phyloP scores from a whole-genome alignment of 495 filamentous ascomycete genomes.

The Lichenothelia convexa region DNA sequence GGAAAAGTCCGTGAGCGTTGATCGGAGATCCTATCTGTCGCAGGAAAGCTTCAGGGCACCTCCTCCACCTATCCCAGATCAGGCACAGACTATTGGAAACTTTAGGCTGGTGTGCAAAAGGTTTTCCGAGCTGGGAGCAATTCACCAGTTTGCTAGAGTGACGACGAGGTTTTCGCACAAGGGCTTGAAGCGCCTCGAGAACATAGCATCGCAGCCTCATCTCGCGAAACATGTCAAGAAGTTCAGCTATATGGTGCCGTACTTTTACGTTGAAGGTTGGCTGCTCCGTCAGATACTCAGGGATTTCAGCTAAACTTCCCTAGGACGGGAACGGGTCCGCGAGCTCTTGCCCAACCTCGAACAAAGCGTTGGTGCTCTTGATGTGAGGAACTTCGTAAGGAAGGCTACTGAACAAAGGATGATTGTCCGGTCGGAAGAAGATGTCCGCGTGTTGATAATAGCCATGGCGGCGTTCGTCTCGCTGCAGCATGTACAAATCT shows the following conservation, averaged over 20 bases:
- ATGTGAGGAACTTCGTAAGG: constrained; percentile 20
- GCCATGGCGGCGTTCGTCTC: constrained; percentile 39
- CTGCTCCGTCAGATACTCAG: neutral
- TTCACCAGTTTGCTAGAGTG: constrained; percentile 41
- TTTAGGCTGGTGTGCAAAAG: constrained; percentile 42
- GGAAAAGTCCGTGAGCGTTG: constrained; percentile 26
- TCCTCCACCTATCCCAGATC: constrained; percentile 22
- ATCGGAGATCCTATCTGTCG: constrained; percentile 32
- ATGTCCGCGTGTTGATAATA: constrained; percentile 29
- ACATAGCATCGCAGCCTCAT: constrained; percentile 28
- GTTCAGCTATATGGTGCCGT: constrained; percentile 56
- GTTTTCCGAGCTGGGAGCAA: constrained; percentile 42
- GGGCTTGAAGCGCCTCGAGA: constrained; percentile 38
- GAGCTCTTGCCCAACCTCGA: constrained; percentile 15
- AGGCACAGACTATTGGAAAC: constrained; percentile 25
- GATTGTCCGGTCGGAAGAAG: constrained; percentile 23
- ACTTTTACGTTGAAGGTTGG: constrained; percentile 36
- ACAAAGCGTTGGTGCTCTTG: constrained; percentile 14
- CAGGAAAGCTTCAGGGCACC: constrained; percentile 35
- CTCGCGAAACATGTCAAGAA: constrained; percentile 43
- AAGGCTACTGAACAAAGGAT: constrained; percentile 27
- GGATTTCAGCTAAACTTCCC: constrained; percentile 5
- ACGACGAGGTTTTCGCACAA: constrained; percentile 39
- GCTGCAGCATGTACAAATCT: constrained; percentile 46
- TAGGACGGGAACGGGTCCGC: constrained; percentile 20